Evolutionary conservation across 2,329 filamentous ascomycete species (phyloP).

Genomic region (Stachybotrys chlorohalonatus): DNA sequence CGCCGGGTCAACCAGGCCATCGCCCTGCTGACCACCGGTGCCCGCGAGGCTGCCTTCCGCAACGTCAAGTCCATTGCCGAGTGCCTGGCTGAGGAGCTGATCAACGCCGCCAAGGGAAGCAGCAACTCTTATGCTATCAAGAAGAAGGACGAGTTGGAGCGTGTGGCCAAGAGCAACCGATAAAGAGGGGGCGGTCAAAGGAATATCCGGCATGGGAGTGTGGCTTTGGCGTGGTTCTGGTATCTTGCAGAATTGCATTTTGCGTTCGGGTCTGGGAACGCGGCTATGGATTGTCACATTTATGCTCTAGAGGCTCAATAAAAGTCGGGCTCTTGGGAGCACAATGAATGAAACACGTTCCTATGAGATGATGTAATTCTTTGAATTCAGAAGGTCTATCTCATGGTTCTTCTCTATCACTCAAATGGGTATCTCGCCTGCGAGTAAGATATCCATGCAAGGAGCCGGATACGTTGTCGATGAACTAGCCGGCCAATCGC

Average conservation of each 20-base stretch:
- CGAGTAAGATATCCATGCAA: background rate
- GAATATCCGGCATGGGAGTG: constrained; percentile 21
- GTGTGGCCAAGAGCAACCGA: constrained; percentile 99
- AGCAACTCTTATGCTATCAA: constrained; percentile 99
- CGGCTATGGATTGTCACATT: constrained; percentile 33
- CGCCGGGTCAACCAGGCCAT: constrained; percentile 99
- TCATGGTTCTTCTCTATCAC: background rate
- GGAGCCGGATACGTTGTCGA: no score
- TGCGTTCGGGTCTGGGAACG: constrained; percentile 38
- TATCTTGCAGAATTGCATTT: constrained; percentile 38
- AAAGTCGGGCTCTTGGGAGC: constrained; percentile 31
- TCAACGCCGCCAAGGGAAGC: constrained; percentile 99
- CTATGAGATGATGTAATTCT: no score
- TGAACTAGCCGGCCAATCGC: no score
- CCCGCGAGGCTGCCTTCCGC: constrained; percentile 97
- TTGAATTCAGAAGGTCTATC: background rate
- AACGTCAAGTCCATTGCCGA: constrained; percentile 99
- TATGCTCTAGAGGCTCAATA: constrained; percentile 34
- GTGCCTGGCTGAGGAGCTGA: constrained; percentile 99
- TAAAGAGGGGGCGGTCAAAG: constrained; percentile 51
- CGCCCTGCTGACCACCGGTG: constrained; percentile 96
- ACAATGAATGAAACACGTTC: constrained; percentile 18
- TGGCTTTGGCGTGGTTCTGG: constrained; percentile 35
- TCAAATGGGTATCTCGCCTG: background rate
- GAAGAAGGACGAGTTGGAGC: constrained; percentile 99